A percentile compares a stretch with the other conserved stretches of the same genome.
Conservation (phyloP, 2,329 filamentous ascomycete species). For the Alternaria longipes region DNA sequence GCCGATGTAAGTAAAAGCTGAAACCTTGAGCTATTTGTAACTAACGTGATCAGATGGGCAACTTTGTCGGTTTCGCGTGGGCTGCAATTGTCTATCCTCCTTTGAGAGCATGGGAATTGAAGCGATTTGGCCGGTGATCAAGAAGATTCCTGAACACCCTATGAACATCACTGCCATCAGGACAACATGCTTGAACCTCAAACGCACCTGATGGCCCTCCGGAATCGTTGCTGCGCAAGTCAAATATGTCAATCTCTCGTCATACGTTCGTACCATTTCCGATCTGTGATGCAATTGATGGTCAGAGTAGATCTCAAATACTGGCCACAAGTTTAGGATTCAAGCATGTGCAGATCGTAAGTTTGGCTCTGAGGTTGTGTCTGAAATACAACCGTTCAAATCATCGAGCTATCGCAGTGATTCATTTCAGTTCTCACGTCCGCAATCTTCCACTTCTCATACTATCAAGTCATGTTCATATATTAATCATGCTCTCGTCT, state of each 20-base stretch:
- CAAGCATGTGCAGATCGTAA: not conserved
- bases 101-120: constrained; percentile 62
- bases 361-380: not conserved
- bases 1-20: constrained; percentile 60
- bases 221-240: not conserved
- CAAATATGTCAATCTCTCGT: not conserved
- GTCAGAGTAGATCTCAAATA: not conserved
- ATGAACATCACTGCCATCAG: not conserved
- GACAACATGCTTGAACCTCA: not conserved
- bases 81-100: constrained; percentile 66
- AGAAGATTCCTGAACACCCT: not conserved
- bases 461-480: not conserved
- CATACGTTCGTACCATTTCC: not conserved
- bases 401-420: not conserved
- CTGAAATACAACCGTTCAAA: not conserved
- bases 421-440: not conserved
- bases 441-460: not conserved
- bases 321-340: not conserved
- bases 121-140: constrained; percentile 57
- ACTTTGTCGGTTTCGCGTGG: constrained; percentile 69
- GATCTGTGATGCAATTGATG: not conserved
- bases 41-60: constrained; percentile 58
- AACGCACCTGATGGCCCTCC: not conserved
- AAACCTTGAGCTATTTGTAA: not conserved
- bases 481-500: not conserved